Evolutionary conservation across 73 alveolate genomes (phyloP), one percentile per base, ranked within the genome.

Genomic region (Breviolum minutum): DNA sequence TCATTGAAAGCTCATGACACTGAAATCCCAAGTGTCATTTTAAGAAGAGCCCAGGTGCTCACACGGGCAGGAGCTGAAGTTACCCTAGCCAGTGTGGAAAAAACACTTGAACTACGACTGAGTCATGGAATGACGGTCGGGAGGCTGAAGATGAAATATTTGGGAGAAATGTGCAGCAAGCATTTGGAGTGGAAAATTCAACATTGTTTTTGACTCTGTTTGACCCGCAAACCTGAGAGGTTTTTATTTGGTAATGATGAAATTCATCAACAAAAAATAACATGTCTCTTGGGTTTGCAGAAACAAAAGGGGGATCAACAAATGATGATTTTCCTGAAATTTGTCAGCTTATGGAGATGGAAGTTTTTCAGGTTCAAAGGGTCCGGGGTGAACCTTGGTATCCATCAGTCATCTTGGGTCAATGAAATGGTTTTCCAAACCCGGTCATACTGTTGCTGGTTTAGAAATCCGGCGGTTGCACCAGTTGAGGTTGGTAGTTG

Each of bases 21-120:
- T 74, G 48, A 74, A 74, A 19, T 32, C 84, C 32, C 84, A 74
- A 60, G 84, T 11, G 48, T 60, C 32, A 0, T 11, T 2, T 73
- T 22, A 10, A 0, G 40, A 73, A 13, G 7, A 19, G 73, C 71
- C 40, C 19, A 88, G 70, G 95, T 88, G 22, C 73, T 88, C 60
- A 88, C 95, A n/a, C 60, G 95, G 24, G 95, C 95, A 8, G 95
- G 95, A 7, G 95, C 95, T 29, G 85, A 68, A 24, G 95, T 88
- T 24, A 69, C 95, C 85, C n/a, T 88, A 86, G 95, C 95, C 17
- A 66, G 85, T 20, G 85, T 76, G 12, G 95, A 88, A 76, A 71
- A 88, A 63, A 40, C 71, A 26, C 66, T 32, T 27, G 64, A 69
- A 40, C 95, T 87, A 16, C 63, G 62, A 20, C 19, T 63, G 80